Percentiles rank a stretch among this genome's conserved stretches.
Conservation (phyloP, 2,329 filamentous ascomycete species). For the Aspergillus unguis region DNA sequence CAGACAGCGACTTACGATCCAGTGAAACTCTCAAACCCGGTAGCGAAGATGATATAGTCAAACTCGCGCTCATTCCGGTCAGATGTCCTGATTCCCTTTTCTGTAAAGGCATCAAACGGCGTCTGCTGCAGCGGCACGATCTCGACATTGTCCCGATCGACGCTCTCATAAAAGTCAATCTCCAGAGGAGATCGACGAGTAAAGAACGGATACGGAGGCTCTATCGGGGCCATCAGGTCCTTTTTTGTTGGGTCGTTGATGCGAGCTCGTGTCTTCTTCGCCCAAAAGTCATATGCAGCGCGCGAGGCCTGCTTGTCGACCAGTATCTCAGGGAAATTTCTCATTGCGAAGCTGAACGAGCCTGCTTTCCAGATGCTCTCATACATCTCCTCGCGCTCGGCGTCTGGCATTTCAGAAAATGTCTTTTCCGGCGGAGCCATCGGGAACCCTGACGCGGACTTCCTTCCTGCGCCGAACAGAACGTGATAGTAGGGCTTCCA, state of each 20-base stretch:
- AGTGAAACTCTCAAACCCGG: slow-evolving; percentile 42
- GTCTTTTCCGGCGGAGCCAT: slow-evolving; percentile 50
- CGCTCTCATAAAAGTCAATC: slow-evolving; percentile 50
- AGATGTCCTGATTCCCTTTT: slow-evolving; percentile 39
- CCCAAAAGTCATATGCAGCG: slow-evolving; percentile 57
- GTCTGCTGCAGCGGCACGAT: slow-evolving; percentile 44
- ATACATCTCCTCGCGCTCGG: slow-evolving; percentile 49
- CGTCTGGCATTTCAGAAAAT: slow-evolving; percentile 49
- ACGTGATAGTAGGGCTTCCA: slow-evolving; percentile 43
- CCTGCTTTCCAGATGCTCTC: slow-evolving; percentile 51
- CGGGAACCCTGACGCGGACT: slow-evolving; percentile 54
- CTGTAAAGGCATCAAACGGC: slow-evolving; percentile 40
- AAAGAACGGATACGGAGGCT: slow-evolving; percentile 55
- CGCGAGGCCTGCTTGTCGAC: slow-evolving; percentile 48
- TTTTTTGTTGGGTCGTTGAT: slow-evolving; percentile 50
- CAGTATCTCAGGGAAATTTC: slow-evolving; percentile 52
- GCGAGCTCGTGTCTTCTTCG: slow-evolving; percentile 49
- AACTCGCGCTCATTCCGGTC: slow-evolving; percentile 38
- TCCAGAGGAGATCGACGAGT: slow-evolving; percentile 52
- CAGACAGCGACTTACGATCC: slow-evolving; percentile 19
- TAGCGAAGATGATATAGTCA: slow-evolving; percentile 41
- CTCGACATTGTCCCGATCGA: slow-evolving; percentile 47
- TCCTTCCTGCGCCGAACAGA: slow-evolving; percentile 51
- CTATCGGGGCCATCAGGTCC: slow-evolving; percentile 53
- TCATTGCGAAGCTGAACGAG: slow-evolving; percentile 54